phyloP scores from a whole-genome alignment of 345 rosid genomes.

The Erodium maritimum region DNA sequence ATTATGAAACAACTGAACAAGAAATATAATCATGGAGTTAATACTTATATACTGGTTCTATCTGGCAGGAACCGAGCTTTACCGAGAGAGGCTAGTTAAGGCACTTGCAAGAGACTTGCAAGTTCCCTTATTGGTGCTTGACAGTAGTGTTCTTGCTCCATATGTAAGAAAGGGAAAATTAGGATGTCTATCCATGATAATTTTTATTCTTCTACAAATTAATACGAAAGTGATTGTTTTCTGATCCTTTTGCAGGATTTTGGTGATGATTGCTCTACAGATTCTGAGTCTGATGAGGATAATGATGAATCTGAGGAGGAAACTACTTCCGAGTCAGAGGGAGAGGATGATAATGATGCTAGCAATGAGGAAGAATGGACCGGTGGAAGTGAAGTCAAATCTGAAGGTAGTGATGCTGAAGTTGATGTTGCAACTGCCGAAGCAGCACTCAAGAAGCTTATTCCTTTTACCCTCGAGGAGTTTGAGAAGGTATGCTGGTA shows the following conservation, averaged over 20 bases:
- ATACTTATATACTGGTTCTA: slow-evolving; percentile 10
- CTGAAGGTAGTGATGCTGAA: slow-evolving; percentile 60
- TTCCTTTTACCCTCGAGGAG: slow-evolving; percentile 61
- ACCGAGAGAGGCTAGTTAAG: slow-evolving; percentile 78
- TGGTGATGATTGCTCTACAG: slow-evolving; percentile 57
- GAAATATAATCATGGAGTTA: slow-evolving; percentile 5
- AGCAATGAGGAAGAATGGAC: slow-evolving; percentile 62
- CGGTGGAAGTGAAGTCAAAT: slow-evolving; percentile 49
- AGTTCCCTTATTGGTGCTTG: slow-evolving; percentile 81
- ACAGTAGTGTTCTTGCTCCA: slow-evolving; percentile 86
- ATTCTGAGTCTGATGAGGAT: slow-evolving; percentile 60
- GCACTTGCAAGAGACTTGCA: slow-evolving; percentile 80
- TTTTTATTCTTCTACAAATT: neutral
- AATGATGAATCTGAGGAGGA: slow-evolving; percentile 52
- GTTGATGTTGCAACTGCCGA: slow-evolving; percentile 63
- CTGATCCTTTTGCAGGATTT: slow-evolving; percentile 46
- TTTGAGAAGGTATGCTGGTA: slow-evolving; percentile 51
- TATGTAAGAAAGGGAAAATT: slow-evolving; percentile 54
- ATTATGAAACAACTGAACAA: neutral
- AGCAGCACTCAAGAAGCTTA: slow-evolving; percentile 68
- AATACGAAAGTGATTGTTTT: slow-evolving; percentile 1
- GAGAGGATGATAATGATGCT: slow-evolving; percentile 68
- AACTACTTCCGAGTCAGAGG: slow-evolving; percentile 65
- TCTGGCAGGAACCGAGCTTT: slow-evolving; percentile 82
- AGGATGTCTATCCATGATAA: slow-evolving; percentile 1